Conservation (phyloP, 2,329 filamentous ascomycete genomes). For the Aspergillus candidus region DNA sequence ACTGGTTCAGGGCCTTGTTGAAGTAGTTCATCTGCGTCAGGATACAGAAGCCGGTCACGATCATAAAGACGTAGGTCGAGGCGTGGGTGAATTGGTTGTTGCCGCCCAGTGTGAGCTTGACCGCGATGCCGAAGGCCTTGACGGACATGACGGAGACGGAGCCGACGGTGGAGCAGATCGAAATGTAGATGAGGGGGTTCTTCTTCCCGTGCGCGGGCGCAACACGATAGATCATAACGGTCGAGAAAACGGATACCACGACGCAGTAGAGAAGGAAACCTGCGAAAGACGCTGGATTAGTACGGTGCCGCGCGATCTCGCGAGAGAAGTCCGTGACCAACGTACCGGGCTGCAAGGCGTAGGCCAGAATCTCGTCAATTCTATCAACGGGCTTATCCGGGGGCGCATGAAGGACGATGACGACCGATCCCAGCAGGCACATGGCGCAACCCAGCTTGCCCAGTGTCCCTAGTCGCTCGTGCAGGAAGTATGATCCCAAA, state of each 20-base stretch:
- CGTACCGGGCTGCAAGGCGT: slow-evolving; percentile 85
- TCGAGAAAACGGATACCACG: slow-evolving; percentile 73
- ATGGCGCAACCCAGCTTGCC: slow-evolving; percentile 94
- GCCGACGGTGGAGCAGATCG: slow-evolving; percentile 94
- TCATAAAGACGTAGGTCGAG: slow-evolving; percentile 95
- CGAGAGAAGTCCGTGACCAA: not conserved
- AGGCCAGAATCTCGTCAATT: slow-evolving; percentile 84
- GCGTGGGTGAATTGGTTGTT: slow-evolving; percentile 94
- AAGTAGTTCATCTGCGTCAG: slow-evolving; percentile 99
- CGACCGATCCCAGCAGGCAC: slow-evolving; percentile 90
- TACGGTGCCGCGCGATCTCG: not conserved
- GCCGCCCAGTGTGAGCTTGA: slow-evolving; percentile 88
- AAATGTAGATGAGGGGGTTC: slow-evolving; percentile 93
- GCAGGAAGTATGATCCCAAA: slow-evolving; percentile 86
- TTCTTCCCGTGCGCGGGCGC: slow-evolving; percentile 86
- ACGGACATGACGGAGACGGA: slow-evolving; percentile 98
- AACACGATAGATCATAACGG: slow-evolving; percentile 93
- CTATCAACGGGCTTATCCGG: slow-evolving; percentile 86
- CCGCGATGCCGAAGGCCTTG: slow-evolving; percentile 95
- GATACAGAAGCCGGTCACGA: slow-evolving; percentile 88
- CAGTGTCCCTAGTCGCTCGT: slow-evolving; percentile 81
- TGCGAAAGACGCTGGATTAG: slow-evolving; percentile 32
- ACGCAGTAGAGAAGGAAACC: slow-evolving; percentile 86
- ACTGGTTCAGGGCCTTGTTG: slow-evolving; percentile 95
- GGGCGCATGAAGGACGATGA: slow-evolving; percentile 95